Evolutionary conservation across 2,329 filamentous ascomycete genomes (phyloP).

Genomic region (Cordyceps militaris): DNA sequence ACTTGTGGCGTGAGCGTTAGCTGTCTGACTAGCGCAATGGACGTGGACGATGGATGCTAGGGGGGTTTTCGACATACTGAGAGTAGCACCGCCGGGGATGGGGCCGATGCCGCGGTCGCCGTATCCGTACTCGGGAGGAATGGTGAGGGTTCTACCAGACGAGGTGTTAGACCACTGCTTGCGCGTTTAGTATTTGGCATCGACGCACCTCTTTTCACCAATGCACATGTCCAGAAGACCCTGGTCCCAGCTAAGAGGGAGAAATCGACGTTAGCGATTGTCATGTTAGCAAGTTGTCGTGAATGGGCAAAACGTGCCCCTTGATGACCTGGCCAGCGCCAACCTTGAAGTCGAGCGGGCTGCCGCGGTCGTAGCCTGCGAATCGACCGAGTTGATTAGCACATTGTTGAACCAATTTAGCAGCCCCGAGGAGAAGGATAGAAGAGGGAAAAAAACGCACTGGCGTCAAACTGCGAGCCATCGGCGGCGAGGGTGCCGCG

Average conservation of each 20-base stretch:
- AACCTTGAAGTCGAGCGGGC: constrained; percentile 71
- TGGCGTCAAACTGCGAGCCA: constrained; percentile 78
- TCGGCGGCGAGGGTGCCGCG: constrained; percentile 67
- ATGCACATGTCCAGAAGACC: constrained; percentile 91
- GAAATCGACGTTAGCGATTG: constrained; percentile 15
- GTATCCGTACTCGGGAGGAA: constrained; percentile 82
- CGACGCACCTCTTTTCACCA: constrained; percentile 68
- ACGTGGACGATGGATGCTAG: constrained; percentile 8
- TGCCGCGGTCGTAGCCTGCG: constrained; percentile 62
- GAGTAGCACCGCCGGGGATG: constrained; percentile 73
- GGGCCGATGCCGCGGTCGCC: constrained; percentile 69
- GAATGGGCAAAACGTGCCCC: constrained; percentile 52
- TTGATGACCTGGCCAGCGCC: constrained; percentile 81
- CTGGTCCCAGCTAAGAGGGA: constrained; percentile 66
- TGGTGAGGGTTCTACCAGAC: constrained; percentile 63
- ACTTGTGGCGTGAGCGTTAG: constrained; percentile 39
- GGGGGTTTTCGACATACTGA: constrained; percentile 47
- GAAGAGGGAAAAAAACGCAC: constrained; percentile 29
- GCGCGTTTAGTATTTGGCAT: neutral
- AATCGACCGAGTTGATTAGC: neutral
- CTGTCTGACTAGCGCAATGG: neutral
- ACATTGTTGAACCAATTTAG: neutral
- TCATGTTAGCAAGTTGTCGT: neutral
- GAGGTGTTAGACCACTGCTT: constrained; percentile 16
- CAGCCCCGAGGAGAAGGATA: neutral